phyloP scores from a whole-genome alignment of 2,329 filamentous ascomycete species.

The Zymoseptoria tritici region DNA sequence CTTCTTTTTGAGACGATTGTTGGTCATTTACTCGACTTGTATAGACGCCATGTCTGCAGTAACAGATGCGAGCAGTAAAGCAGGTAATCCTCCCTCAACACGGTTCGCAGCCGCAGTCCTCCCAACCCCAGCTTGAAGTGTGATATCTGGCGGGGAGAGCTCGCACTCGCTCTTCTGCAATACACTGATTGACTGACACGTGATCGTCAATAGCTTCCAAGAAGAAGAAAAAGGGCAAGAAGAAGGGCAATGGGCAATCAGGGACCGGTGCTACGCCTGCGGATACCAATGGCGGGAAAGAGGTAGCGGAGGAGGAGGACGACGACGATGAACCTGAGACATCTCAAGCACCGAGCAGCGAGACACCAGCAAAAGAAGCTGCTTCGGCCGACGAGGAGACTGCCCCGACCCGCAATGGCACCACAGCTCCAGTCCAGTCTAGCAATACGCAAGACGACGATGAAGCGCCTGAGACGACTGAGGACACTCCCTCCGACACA shows the following conservation, averaged over 20 bases:
- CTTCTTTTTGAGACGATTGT: too few species aligned
- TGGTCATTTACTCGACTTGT: too few species aligned
- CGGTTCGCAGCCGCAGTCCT: too few species aligned
- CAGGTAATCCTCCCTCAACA: neutral
- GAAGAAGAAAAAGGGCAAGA: conserved; percentile 48
- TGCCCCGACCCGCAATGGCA: conserved; percentile 21
- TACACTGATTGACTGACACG: neutral
- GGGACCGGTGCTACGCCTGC: conserved; percentile 32
- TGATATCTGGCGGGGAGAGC: neutral
- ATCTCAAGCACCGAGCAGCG: neutral
- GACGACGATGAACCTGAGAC: conserved; percentile 24
- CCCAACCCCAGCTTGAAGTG: neutral
- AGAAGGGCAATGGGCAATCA: conserved; percentile 41
- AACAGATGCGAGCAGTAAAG: neutral
- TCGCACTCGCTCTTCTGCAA: neutral
- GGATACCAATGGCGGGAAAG: conserved; percentile 30
- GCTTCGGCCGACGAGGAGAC: conserved; percentile 13
- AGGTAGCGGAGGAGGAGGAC: conserved; percentile 35
- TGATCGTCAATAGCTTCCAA: conserved; percentile 23
- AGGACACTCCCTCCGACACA: conserved; percentile 28
- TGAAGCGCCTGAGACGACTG: conserved; percentile 2
- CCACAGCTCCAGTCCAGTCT: conserved; percentile 7
- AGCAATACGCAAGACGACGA: conserved; percentile 5
- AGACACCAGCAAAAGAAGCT: conserved; percentile 2
- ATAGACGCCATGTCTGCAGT: neutral